These are phyloP conservation scores for Sisymbrium irio DNA, from an alignment of 345 rosid genomes.

Conservation along the genomic window DNA sequence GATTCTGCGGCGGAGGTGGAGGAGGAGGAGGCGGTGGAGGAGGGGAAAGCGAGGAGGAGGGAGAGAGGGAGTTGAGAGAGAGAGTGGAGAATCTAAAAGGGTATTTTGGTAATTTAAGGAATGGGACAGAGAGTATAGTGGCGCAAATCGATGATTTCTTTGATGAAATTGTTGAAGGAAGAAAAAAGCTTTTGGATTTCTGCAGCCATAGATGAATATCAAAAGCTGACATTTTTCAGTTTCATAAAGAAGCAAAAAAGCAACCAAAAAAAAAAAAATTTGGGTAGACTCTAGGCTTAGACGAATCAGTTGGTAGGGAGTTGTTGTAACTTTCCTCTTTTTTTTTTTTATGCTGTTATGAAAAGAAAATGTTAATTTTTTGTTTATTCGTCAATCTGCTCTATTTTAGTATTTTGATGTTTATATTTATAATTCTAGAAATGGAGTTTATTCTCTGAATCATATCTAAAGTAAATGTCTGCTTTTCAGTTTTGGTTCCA, in stretches of 20 bases:
- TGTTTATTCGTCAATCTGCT: not conserved
- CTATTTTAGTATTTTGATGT: conserved; percentile 26
- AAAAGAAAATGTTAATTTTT: not conserved
- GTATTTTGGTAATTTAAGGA: conserved; percentile 59
- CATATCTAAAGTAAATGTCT: conserved; percentile 32
- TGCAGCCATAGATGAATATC: conserved; percentile 59
- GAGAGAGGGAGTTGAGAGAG: conserved; percentile 42
- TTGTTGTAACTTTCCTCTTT: conserved; percentile 22
- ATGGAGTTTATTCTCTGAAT: conserved; percentile 37
- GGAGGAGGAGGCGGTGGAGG: conserved; percentile 32
- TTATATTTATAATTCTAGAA: conserved; percentile 27
- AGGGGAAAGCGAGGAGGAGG: conserved; percentile 28
- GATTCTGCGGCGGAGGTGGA: conserved; percentile 29
- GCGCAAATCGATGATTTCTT: conserved; percentile 85
- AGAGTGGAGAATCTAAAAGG: conserved; percentile 52
- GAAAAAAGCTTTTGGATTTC: conserved; percentile 74
- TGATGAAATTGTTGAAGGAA: conserved; percentile 88
- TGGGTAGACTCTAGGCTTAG: conserved; percentile 32
- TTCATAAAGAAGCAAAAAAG: not conserved
- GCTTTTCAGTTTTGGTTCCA: conserved; percentile 36
- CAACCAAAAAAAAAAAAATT: conserved; percentile 12
- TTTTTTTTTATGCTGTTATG: not conserved
- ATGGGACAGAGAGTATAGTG: conserved; percentile 63
- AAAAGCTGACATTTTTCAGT: conserved; percentile 20
- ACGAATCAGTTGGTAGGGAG: conserved; percentile 36